A percentile compares a stretch with the other conserved stretches of the same genome.
These are phyloP conservation scores for Sporobolomyces roseus DNA, from an alignment of 768 basidiomycete genomes.

Conservation along the genomic window DNA sequence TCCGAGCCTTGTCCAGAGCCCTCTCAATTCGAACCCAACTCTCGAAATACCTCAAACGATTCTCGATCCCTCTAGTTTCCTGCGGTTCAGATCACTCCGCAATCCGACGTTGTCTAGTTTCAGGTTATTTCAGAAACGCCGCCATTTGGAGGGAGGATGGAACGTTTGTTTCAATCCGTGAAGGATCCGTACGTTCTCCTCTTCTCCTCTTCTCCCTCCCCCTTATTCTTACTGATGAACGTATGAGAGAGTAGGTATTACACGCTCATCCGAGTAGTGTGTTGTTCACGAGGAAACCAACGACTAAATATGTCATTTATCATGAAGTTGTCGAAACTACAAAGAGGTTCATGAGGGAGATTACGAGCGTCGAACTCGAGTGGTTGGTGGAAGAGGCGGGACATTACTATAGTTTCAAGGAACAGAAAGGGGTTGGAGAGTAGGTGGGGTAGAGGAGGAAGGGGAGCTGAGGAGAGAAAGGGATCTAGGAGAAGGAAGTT, in stretches of 20 bases:
- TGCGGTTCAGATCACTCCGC: conserved; percentile 79
- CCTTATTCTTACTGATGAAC: background rate
- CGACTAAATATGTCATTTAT: conserved; percentile 79
- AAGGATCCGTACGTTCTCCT: conserved; percentile 62
- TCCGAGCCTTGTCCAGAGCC: conserved; percentile 86
- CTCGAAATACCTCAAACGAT: conserved; percentile 89
- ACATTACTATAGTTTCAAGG: conserved; percentile 32
- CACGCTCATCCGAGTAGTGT: conserved; percentile 93
- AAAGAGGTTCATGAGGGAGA: conserved; percentile 84
- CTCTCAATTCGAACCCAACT: conserved; percentile 92
- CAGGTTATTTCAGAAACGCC: conserved; percentile 90
- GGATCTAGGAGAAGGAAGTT: no score
- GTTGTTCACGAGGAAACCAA: conserved; percentile 84
- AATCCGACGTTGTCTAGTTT: conserved; percentile 80
- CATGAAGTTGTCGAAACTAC: conserved; percentile 73
- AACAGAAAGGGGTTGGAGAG: no score
- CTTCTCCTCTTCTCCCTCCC: background rate
- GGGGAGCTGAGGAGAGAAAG: no score
- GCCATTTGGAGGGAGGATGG: conserved; percentile 89
- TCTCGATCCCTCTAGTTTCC: conserved; percentile 72
- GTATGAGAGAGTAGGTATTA: conserved; percentile 57
- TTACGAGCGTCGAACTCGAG: conserved; percentile 92
- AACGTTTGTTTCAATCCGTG: conserved; percentile 82
- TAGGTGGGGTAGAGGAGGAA: no score
- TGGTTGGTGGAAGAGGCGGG: conserved; percentile 61